Percentiles rank a stretch among this genome's conserved stretches.
Evolutionary conservation across 208 protist genomes (phyloP).

Genomic region (Leishmania guyanensis): DNA sequence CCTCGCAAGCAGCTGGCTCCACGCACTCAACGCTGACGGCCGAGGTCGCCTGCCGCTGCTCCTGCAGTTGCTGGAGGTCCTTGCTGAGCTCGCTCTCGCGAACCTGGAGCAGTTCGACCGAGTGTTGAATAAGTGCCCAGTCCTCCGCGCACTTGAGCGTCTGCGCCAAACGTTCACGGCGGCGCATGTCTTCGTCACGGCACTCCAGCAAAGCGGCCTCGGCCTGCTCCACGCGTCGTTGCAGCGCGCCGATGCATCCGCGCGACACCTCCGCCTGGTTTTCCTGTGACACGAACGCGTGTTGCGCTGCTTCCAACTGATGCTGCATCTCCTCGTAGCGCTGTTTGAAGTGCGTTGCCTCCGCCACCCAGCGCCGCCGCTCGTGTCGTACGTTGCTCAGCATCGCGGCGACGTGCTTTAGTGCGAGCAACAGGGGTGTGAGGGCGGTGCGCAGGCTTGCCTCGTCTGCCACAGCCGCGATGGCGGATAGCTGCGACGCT

Average conservation of each 20-base stretch:
- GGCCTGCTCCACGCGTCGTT: slow-evolving; percentile 14
- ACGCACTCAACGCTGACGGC: too few relatives aligned
- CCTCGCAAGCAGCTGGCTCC: neutral
- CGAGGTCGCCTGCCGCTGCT: neutral
- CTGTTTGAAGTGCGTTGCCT: neutral
- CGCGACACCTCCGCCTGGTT: slow-evolving; percentile 5
- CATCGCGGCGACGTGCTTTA: slow-evolving; percentile 28
- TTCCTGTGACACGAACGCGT: slow-evolving; percentile 1
- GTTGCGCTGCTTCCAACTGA: slow-evolving; percentile 12
- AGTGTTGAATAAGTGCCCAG: slow-evolving; percentile 48
- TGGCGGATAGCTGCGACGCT: neutral
- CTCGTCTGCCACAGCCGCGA: slow-evolving; percentile 7
- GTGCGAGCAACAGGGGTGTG: slow-evolving; percentile 15
- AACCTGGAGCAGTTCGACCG: slow-evolving; percentile 29
- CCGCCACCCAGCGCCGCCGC: slow-evolving; percentile 7
- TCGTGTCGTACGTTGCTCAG: slow-evolving; percentile 15
- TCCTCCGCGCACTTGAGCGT: slow-evolving; percentile 59
- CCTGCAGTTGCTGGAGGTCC: slow-evolving; percentile 18
- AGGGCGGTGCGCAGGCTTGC: slow-evolving; percentile 16
- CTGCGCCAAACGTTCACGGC: slow-evolving; percentile 28
- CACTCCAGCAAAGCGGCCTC: slow-evolving; percentile 18
- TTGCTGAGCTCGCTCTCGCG: slow-evolving; percentile 16
- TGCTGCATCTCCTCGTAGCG: slow-evolving; percentile 5
- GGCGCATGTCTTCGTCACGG: slow-evolving; percentile 24
- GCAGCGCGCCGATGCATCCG: slow-evolving; percentile 11